phyloP scores from a whole-genome alignment of 2,329 filamentous ascomycete genomes.

The Monosporascus sp. region DNA sequence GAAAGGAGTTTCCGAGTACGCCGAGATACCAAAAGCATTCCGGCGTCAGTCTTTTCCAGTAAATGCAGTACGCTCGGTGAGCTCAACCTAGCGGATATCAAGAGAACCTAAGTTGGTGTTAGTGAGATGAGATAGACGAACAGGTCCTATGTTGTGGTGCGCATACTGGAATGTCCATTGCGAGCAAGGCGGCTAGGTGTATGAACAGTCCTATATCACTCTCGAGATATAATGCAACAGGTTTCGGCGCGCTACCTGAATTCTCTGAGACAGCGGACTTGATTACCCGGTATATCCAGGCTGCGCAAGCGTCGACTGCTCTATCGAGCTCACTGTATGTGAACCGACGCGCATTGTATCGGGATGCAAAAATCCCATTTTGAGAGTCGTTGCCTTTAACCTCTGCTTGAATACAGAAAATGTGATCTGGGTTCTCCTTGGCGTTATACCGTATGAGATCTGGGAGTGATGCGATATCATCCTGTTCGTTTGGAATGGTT shows the following conservation, averaged over 20 bases:
- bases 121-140: not conserved
- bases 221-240: conserved; percentile 11
- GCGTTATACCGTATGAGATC: conserved; percentile 16
- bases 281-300: conserved; percentile 6
- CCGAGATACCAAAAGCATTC: conserved; percentile 9
- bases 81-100: conserved; percentile 19
- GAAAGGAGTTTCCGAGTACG: conserved; percentile 5
- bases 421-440: conserved; percentile 9
- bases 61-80: conserved; percentile 11
- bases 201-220: conserved; percentile 11
- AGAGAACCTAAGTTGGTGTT: conserved; percentile 5
- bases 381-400: not conserved
- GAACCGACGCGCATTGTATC: conserved; percentile 4
- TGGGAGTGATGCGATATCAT: conserved; percentile 10
- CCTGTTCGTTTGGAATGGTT: not conserved
- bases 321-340: conserved; percentile 6
- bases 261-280: not conserved
- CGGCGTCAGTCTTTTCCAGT: conserved; percentile 8
- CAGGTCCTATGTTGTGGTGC: not conserved
- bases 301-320: conserved; percentile 4
- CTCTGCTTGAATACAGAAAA: conserved; percentile 14
- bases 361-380: not conserved
- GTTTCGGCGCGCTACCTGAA: not conserved
- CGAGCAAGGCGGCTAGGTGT: conserved; percentile 9
- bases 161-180: conserved; percentile 7